Conservation (phyloP, 2,329 filamentous ascomycete genomes). For the Alternaria hordeiaustralica region DNA sequence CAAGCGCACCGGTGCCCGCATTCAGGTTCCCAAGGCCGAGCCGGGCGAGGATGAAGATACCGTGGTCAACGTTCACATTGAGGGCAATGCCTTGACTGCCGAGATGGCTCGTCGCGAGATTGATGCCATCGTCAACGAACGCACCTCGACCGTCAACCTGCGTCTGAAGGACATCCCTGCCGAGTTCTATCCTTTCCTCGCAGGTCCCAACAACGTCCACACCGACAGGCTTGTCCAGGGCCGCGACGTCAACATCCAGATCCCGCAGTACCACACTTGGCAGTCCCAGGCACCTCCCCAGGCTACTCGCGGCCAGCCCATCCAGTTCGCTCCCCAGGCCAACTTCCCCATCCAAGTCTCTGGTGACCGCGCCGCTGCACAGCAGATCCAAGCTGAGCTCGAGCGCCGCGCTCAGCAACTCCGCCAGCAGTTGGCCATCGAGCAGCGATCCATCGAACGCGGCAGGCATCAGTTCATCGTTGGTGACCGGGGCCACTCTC, state of each 20-base stretch:
- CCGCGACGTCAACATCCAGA: slow-evolving; percentile 78
- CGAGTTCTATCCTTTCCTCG: slow-evolving; percentile 95
- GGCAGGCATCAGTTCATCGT: slow-evolving; percentile 95
- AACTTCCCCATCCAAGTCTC: slow-evolving; percentile 83
- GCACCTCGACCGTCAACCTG: slow-evolving; percentile 79
- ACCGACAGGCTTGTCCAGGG: slow-evolving; percentile 72
- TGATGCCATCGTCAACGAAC: slow-evolving; percentile 84
- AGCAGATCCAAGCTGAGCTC: slow-evolving; percentile 79
- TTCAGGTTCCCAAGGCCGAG: slow-evolving; percentile 86
- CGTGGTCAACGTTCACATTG: slow-evolving; percentile 83
- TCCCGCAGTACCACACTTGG: slow-evolving; percentile 83
- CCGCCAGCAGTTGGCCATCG: slow-evolving; percentile 74
- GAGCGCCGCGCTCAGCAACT: slow-evolving; percentile 80
- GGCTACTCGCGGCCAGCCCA: slow-evolving; percentile 67
- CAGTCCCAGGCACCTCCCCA: slow-evolving; percentile 70
- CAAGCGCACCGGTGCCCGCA: slow-evolving; percentile 85
- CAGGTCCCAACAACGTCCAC: slow-evolving; percentile 74
- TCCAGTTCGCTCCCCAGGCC: slow-evolving; percentile 72
- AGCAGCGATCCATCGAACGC: slow-evolving; percentile 81
- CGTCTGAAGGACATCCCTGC: slow-evolving; percentile 84
- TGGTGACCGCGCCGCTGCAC: slow-evolving; percentile 83
- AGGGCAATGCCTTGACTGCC: slow-evolving; percentile 88
- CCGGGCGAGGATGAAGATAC: slow-evolving; percentile 79
- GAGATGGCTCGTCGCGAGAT: slow-evolving; percentile 85
- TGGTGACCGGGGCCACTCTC: slow-evolving; percentile 77